Conservation (phyloP, 2,329 filamentous ascomycete species). For the Hirsutella thompsonii region DNA sequence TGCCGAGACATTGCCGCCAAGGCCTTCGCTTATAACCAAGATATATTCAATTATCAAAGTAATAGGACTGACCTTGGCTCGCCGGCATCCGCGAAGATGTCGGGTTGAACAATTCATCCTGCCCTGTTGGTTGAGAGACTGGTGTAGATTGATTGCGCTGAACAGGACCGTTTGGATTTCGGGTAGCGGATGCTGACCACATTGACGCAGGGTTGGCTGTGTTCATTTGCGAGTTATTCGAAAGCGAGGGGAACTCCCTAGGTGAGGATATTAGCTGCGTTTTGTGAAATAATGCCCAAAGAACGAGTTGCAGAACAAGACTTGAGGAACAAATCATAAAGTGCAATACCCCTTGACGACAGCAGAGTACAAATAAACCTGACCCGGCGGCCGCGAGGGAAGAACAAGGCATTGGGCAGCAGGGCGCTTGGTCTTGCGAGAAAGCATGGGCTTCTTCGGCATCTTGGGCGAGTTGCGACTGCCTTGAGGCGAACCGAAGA, state of each 20-base stretch:
- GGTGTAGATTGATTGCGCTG: conserved; percentile 40
- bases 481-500: background rate
- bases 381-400: conserved; percentile 1
- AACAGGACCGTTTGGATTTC: conserved; percentile 33
- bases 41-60: conserved; percentile 34
- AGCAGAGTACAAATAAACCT: conserved; percentile 17
- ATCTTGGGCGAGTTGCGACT: conserved; percentile 2
- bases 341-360: conserved; percentile 17
- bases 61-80: conserved; percentile 36
- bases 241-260: conserved; percentile 55
- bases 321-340: background rate
- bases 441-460: conserved; percentile 6
- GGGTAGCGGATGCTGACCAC: conserved; percentile 38
- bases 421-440: conserved; percentile 6
- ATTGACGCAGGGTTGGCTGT: conserved; percentile 35
- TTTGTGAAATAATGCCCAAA: background rate
- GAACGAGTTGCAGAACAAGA: background rate
- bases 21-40: too few species aligned
- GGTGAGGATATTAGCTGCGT: background rate
- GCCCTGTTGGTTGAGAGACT: conserved; percentile 35
- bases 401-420: background rate
- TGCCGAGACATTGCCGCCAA: too few species aligned
- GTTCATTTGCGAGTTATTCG: conserved; percentile 43
- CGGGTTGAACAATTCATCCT: conserved; percentile 31
- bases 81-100: conserved; percentile 25